phyloP scores from a whole-genome alignment of 345 rosid genomes.

The Populus deltoides region DNA sequence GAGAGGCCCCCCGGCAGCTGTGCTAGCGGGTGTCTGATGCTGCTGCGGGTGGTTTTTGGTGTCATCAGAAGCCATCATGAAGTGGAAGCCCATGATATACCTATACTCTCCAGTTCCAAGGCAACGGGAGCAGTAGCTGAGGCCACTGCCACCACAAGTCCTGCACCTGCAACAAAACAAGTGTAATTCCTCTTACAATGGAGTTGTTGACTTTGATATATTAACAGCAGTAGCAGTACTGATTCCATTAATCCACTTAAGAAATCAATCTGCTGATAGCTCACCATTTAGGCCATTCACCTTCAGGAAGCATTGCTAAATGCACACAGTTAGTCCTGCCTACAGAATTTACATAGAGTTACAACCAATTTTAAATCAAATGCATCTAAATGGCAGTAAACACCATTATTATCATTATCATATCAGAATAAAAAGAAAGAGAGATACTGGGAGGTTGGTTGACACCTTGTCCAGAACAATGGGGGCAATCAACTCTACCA shows the following conservation, averaged over 20 bases:
- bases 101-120: conserved; percentile 71
- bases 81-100: conserved; percentile 58
- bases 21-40: conserved; percentile 5
- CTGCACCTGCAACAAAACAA: conserved; percentile 48
- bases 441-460: neutral
- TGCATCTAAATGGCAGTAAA: no score
- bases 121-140: conserved; percentile 65
- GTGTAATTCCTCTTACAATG: neutral
- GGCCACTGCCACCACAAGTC: conserved; percentile 79
- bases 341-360: conserved; percentile 13
- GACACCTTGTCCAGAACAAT: conserved; percentile 64
- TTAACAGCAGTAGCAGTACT: no score
- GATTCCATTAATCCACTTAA: neutral
- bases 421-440: neutral
- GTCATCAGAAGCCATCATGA: conserved; percentile 37
- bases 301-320: conserved; percentile 62
- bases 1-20: conserved; percentile 12
- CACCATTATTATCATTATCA: neutral
- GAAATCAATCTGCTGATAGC: conserved; percentile 1
- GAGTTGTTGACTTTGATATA: no score
- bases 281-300: conserved; percentile 90
- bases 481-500: conserved; percentile 64
- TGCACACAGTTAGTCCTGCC: conserved; percentile 62
- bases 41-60: neutral
- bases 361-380: no score